Base-by-base conservation (phyloP, 2,329 filamentous ascomycete species). In the Lasiodiplodia citricola region DNA sequence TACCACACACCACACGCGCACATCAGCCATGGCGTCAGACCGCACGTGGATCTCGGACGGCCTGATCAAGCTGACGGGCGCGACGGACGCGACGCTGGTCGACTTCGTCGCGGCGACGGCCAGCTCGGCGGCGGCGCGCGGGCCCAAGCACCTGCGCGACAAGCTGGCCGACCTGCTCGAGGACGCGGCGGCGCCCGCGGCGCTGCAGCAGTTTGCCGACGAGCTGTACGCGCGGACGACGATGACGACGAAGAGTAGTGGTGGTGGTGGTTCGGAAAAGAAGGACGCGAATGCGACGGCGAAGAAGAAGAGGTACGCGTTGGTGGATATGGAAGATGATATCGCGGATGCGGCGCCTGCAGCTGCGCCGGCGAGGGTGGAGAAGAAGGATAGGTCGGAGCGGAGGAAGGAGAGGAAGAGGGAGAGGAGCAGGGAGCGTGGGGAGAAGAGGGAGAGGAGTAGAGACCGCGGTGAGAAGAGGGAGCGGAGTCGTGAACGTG, bases 101-200 rank as follows among this genome's bases (percentile, higher is more conserved):
- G 86, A 88, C 77, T 88, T 87, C 72, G 82, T 88, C 28, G 81
- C 87, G 67, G 84, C 85, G 54, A 87, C 85, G 18, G 85, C 86
- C 13, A 10, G 13, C 13, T 41, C 38, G 11, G 79, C 78, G 72
- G 81, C 82, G 25, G 82, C 83, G 54, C 86, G 85, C 72, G 86
- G 84, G 2, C 75, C 81, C 8, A 75, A 76, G 4, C 77, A 82
- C 31, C 77, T 88, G 47, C 78, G 82, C 71, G 84, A 85, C 71
- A 86, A 86, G 72, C 81, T 88, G 8, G 77, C 79, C 13, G 77
- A 79, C 47, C 87, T 88, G 74, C 78, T 88, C 23, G 86, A 87
- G 67, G 82, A 81, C n/a, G 76, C 77, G 50, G 55, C 5, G 28
- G 18, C 55, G 76, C 81, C 44, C 21, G 76, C 78, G 31, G 84